Conservation (phyloP, 208 protist species). For the Leishmania mexicana region DNA sequence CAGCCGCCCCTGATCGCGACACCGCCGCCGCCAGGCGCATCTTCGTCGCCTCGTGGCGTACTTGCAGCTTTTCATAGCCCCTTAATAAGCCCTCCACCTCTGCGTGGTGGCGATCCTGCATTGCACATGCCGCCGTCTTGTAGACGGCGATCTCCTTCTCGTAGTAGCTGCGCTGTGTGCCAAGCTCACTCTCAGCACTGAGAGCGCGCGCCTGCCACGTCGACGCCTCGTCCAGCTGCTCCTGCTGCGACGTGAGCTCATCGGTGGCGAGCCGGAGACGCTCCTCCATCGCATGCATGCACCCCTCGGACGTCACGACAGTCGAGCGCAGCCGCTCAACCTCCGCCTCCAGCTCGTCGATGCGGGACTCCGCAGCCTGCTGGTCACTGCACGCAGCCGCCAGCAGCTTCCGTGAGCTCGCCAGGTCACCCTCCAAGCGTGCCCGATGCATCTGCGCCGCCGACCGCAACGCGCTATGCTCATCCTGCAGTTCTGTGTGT, state of each 20-base stretch:
- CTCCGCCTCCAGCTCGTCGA: conserved; percentile 36
- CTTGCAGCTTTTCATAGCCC: conserved; percentile 34
- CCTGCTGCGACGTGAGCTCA: conserved; percentile 21
- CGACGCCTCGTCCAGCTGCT: conserved; percentile 8
- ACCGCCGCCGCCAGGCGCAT: conserved; percentile 40
- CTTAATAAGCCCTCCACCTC: conserved; percentile 32
- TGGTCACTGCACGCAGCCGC: background rate
- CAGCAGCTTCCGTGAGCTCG: conserved; percentile 19
- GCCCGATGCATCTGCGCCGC: conserved; percentile 13
- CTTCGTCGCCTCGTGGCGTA: conserved; percentile 40
- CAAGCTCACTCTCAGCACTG: conserved; percentile 34
- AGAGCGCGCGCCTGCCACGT: conserved; percentile 36
- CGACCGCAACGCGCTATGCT: conserved; percentile 13
- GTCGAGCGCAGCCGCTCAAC: conserved; percentile 27
- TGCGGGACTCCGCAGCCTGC: conserved; percentile 15
- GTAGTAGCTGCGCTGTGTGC: conserved; percentile 41
- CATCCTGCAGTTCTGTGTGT: conserved; percentile 23
- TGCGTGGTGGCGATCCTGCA: conserved; percentile 42
- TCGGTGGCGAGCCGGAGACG: conserved; percentile 22
- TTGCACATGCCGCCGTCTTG: conserved; percentile 39
- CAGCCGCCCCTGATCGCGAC: conserved; percentile 11
- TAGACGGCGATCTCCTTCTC: conserved; percentile 44
- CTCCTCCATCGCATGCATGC: conserved; percentile 30
- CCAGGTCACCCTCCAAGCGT: conserved; percentile 23
- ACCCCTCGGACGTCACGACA: conserved; percentile 13